Evolutionary conservation across 2,329 filamentous ascomycete species (phyloP), one percentile per base, ranked within the genome.

Genomic region (Colletotrichum echinochloae): DNA sequence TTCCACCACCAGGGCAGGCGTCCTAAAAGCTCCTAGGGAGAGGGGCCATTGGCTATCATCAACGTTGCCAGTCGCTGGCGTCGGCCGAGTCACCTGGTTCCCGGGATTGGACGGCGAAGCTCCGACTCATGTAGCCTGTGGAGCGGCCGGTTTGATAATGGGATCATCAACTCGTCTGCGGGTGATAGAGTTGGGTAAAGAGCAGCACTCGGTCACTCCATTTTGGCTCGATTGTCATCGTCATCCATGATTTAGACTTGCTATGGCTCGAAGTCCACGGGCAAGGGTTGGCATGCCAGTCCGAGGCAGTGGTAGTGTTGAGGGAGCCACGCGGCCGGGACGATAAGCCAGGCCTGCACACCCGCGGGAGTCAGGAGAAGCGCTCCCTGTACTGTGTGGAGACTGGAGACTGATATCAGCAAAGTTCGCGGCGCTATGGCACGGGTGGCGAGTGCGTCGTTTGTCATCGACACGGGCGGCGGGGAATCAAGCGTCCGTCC

Each of bases 31-130:
- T 23, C 37, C 26, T 35, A 35, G 59, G 37, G 68, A 49, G 66
- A 62, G 48, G 33, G 63, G 20, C 5, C 44, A 46, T 46, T 5
- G 30, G 52, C 28, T 41, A 71, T 67, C 26, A 59, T 63, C 60
- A 67, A 65, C 54, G 71, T 72, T 72, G 71, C 64, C 64, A 60
- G 68, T 70, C n/a, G 26, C 66, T 55, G 48, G 54, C 44, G 61
- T 59, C 64, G 65, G 59, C 52, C 52, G 44, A 71, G 52, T 71
- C 56, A 63, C 64, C 57, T 63, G 55, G 62, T 68, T 59, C 30
- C 57, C 62, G 33, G 56, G 57, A 67, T 68, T 63, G 65, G 64
- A 54, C 33, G 52, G 39, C 46, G 52, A 68, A 14, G 56, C 57
- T 52, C 57, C 56, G 51, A 54, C 30, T 26, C 35, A 23, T 12